A percentile compares a stretch with the other conserved stretches of the same genome.
phyloP scores from a whole-genome alignment of 371 early-diverging fungal species.

The Mucor mucedo region DNA sequence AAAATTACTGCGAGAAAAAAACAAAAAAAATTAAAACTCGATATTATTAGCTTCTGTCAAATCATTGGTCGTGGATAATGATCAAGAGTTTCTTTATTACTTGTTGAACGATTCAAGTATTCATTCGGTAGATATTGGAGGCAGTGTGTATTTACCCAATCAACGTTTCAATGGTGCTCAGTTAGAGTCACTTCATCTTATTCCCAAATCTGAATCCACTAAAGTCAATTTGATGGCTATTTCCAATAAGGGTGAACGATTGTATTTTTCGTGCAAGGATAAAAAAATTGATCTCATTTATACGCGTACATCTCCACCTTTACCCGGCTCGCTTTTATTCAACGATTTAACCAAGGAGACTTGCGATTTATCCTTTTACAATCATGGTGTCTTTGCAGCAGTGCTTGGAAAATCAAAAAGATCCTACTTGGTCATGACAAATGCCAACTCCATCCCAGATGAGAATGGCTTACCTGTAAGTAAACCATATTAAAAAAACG shows the following conservation, averaged over 20 bases:
- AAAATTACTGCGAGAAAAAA: too few relatives aligned
- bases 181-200: constrained; percentile 17
- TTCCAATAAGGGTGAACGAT: constrained; percentile 17
- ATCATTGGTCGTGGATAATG: constrained; percentile 15
- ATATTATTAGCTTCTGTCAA: not conserved
- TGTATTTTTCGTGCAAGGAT: constrained; percentile 2
- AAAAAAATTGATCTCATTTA: constrained; percentile 4
- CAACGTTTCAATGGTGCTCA: constrained; percentile 1
- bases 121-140: constrained; percentile 14
- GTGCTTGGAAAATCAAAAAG: constrained; percentile 22
- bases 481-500: not conserved
- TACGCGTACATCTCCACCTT: constrained; percentile 16
- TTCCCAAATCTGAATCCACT: constrained; percentile 13
- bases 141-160: constrained; percentile 1
- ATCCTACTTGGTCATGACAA: constrained; percentile 8
- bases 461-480: not conserved
- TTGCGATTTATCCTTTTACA: constrained; percentile 10
- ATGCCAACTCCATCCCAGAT: not conserved
- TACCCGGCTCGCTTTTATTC: constrained; percentile 22
- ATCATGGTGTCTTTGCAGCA: constrained; percentile 13
- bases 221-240: constrained; percentile 22
- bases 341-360: constrained; percentile 12
- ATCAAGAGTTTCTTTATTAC: constrained; percentile 1
- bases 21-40: too few relatives aligned
- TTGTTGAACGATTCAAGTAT: constrained; percentile 24